These are phyloP conservation scores for Lasiodiplodia citricola DNA, from an alignment of 2,329 filamentous ascomycete genomes.

Conservation along the genomic window DNA sequence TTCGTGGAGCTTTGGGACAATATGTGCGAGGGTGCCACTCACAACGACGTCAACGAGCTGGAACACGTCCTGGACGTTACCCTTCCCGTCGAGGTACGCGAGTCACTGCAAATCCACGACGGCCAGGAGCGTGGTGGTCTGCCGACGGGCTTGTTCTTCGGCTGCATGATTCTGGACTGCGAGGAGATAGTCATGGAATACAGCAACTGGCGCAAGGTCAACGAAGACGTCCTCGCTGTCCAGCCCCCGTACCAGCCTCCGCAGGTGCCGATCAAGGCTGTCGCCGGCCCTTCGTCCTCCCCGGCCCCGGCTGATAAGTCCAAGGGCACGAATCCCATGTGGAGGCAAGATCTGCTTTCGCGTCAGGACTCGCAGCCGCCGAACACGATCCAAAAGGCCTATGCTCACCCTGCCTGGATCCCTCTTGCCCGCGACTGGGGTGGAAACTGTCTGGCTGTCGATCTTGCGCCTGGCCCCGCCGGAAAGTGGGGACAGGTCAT, in stretches of 20 bases:
- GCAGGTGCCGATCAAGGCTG: slow-evolving; percentile 71
- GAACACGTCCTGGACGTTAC: slow-evolving; percentile 96
- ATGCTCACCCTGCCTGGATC: slow-evolving; percentile 94
- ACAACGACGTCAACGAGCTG: slow-evolving; percentile 94
- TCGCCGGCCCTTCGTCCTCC: slow-evolving; percentile 69
- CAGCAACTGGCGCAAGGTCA: slow-evolving; percentile 94
- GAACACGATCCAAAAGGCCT: slow-evolving; percentile 86
- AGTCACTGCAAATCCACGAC: slow-evolving; percentile 89
- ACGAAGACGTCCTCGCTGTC: slow-evolving; percentile 80
- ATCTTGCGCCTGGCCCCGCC: slow-evolving; percentile 85
- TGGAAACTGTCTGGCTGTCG: slow-evolving; percentile 94
- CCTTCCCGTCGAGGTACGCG: slow-evolving; percentile 88
- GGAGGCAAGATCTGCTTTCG: slow-evolving; percentile 83
- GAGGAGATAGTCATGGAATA: slow-evolving; percentile 98
- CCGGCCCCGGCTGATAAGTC: slow-evolving; percentile 56
- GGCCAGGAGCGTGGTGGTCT: slow-evolving; percentile 94
- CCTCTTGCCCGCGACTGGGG: slow-evolving; percentile 97
- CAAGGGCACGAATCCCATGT: slow-evolving; percentile 66
- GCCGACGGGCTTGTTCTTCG: slow-evolving; percentile 91
- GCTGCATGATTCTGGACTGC: slow-evolving; percentile 94
- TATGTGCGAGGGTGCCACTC: slow-evolving; percentile 86
- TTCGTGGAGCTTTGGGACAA: slow-evolving; percentile 95
- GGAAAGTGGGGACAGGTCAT: slow-evolving; percentile 97
- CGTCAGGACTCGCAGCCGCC: slow-evolving; percentile 88
- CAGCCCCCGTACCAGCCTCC: slow-evolving; percentile 62